These are phyloP conservation scores for Lasiodiplodia gonubiensis DNA, from an alignment of 2,329 filamentous ascomycete species.

Conservation along the genomic window DNA sequence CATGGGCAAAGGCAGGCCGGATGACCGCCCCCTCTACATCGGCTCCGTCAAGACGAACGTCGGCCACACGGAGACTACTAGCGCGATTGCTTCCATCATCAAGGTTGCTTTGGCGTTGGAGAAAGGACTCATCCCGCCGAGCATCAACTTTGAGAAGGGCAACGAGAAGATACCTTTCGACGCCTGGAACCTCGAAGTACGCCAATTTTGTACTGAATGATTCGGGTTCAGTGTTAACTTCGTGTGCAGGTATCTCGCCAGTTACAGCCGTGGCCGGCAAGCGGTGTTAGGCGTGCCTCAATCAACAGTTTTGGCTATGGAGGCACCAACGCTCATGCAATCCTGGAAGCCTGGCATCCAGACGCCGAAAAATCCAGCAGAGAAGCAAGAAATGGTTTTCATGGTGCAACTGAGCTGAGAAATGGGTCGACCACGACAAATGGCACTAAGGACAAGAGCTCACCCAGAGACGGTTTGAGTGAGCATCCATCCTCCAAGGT, in stretches of 20 bases:
- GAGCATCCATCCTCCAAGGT: too few species aligned
- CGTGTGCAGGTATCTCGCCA: too few species aligned
- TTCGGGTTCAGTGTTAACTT: too few species aligned
- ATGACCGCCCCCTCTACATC: slow-evolving; percentile 29
- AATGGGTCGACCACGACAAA: too few species aligned
- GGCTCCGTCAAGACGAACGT: slow-evolving; percentile 47
- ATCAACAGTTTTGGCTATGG: not conserved
- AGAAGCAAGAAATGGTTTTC: too few species aligned
- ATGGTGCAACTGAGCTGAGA: too few species aligned
- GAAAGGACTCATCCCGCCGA: slow-evolving; percentile 40
- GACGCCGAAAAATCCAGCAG: too few species aligned
- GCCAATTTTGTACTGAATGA: too few species aligned
- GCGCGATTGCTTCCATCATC: slow-evolving; percentile 46
- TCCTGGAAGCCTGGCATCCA: not conserved
- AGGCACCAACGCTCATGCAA: not conserved
- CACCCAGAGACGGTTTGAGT: too few species aligned
- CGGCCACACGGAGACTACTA: slow-evolving; percentile 50
- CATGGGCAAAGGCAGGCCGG: not conserved
- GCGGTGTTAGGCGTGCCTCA: not conserved
- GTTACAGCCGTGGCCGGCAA: not conserved
- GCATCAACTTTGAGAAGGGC: slow-evolving; percentile 38
- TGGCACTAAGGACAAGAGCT: too few species aligned
- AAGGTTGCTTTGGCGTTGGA: slow-evolving; percentile 47
- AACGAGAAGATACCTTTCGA: slow-evolving; percentile 9
- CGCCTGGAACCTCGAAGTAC: too few species aligned